Percentiles rank a stretch among this genome's conserved stretches.
Conservation (phyloP, 306 rosid genomes). For the Cucurbita ficifolia region DNA sequence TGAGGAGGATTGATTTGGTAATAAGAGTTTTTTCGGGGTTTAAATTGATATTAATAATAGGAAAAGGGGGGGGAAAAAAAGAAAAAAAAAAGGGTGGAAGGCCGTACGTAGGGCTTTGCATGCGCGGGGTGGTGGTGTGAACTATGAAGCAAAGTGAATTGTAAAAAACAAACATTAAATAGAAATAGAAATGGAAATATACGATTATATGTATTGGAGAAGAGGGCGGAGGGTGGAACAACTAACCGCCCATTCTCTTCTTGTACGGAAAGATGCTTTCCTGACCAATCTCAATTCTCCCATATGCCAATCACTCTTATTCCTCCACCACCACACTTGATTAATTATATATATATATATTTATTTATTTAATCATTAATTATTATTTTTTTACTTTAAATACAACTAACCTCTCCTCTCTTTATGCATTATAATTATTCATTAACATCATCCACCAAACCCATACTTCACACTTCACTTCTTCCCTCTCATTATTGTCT, state of each 20-base stretch:
- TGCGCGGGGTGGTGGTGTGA: background rate
- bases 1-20: too few relatives aligned
- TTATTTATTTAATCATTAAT: too few relatives aligned
- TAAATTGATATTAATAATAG: background rate
- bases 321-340: too few relatives aligned
- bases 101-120: conserved; percentile 1
- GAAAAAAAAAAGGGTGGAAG: background rate
- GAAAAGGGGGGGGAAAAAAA: background rate
- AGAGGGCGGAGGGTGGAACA: background rate
- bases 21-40: too few relatives aligned
- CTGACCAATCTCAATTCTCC: conserved; percentile 35
- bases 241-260: background rate
- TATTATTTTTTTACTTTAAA: too few relatives aligned
- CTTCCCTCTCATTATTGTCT: background rate
- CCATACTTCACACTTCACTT: background rate
- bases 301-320: conserved; percentile 16
- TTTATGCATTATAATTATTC: too few relatives aligned
- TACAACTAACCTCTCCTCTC: too few relatives aligned
- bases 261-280: conserved; percentile 34
- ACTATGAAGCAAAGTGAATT: background rate
- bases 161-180: too few relatives aligned
- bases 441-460: background rate
- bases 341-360: too few relatives aligned
- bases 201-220: background rate
- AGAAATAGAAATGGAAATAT: too few relatives aligned